These are phyloP conservation scores for Macadamia tetraphylla DNA, from an alignment of 164 flowering plant species.

Conservation along the genomic window DNA sequence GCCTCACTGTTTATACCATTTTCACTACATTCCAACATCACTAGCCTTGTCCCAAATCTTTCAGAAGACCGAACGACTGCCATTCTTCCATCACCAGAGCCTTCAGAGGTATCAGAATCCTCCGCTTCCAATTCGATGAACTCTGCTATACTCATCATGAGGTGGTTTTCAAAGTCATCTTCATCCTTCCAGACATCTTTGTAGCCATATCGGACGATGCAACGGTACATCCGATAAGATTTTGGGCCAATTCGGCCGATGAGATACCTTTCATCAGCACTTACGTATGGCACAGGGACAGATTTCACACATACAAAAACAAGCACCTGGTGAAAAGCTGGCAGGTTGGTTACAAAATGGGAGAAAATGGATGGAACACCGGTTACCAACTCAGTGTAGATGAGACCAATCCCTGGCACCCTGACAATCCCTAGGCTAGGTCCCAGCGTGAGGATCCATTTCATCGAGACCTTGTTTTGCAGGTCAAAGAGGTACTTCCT, in stretches of 20 bases:
- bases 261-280: conserved; percentile 53
- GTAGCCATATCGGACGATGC: conserved; percentile 71
- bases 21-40: conserved; percentile 20
- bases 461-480: conserved; percentile 62
- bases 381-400: conserved; percentile 58
- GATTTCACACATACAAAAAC: conserved; percentile 62
- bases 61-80: conserved; percentile 54
- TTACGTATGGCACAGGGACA: conserved; percentile 49
- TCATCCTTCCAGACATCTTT: conserved; percentile 44
- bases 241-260: conserved; percentile 70
- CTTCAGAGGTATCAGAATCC: conserved; percentile 27
- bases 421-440: conserved; percentile 65
- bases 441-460: conserved; percentile 62
- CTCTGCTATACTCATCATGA: conserved; percentile 62
- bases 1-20: conserved; percentile 12
- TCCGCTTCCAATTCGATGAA: conserved; percentile 67
- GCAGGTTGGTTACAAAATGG: conserved; percentile 63
- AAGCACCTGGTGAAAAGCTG: conserved; percentile 62
- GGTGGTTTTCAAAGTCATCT: conserved; percentile 47
- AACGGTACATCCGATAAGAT: conserved; percentile 58
- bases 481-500: conserved; percentile 48
- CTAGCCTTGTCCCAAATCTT: conserved; percentile 39
- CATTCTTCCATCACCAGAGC: conserved; percentile 42
- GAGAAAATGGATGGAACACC: conserved; percentile 64
- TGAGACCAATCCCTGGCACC: conserved; percentile 68